Conservation (phyloP, 179 eudicot genomes). For the Carnegiea gigantea region DNA sequence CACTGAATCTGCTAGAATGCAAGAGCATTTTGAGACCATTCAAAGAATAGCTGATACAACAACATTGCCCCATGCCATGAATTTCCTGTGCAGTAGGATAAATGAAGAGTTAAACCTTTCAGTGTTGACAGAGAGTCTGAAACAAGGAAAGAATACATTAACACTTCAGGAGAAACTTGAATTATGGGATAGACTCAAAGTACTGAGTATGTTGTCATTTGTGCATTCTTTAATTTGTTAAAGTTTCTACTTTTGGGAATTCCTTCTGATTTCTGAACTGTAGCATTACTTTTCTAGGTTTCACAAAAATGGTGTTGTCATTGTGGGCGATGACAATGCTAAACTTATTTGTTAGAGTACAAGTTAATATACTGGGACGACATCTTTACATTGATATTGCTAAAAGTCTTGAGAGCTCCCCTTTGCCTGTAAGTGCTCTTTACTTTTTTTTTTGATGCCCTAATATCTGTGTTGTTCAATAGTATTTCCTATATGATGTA, state of each 20-base stretch:
- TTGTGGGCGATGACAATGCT: conserved; percentile 77
- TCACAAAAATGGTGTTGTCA: conserved; percentile 77
- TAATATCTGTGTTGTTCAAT: neutral
- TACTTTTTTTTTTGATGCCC: conserved; percentile 2
- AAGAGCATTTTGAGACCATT: conserved; percentile 73
- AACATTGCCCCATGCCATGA: conserved; percentile 80
- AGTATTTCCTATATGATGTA: neutral
- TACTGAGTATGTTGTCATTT: conserved; percentile 62
- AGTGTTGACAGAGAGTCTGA: conserved; percentile 70
- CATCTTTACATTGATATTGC: conserved; percentile 90
- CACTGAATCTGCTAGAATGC: conserved; percentile 54
- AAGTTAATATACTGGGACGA: conserved; percentile 94
- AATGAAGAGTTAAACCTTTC: conserved; percentile 69
- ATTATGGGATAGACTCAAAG: conserved; percentile 85
- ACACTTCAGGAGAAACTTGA: conserved; percentile 76
- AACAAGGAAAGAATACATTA: conserved; percentile 72
- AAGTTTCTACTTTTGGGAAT: neutral
- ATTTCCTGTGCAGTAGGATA: conserved; percentile 53
- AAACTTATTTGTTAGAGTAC: conserved; percentile 83
- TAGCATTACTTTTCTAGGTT: conserved; percentile 48
- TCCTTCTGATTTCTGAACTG: conserved; percentile 13
- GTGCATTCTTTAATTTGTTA: conserved; percentile 4
- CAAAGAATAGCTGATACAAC: conserved; percentile 80
- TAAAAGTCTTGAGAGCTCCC: conserved; percentile 60
- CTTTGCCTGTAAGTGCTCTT: conserved; percentile 57